Conservation (phyloP, 2,329 filamentous ascomycete genomes). For the Xylariales sp. region DNA sequence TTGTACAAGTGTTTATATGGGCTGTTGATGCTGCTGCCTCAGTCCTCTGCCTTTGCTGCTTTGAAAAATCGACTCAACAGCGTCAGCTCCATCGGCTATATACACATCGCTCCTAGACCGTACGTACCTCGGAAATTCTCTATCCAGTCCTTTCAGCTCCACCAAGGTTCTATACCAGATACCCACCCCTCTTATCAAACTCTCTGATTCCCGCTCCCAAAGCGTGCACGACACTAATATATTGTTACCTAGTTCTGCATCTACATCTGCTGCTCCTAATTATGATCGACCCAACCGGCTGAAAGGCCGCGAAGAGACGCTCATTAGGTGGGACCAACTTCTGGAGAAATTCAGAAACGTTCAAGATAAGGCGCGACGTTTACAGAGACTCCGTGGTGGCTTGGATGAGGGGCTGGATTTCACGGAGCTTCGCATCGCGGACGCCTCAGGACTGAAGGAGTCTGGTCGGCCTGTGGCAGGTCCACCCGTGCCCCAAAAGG, state of each 20-base stretch:
- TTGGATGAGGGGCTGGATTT: constrained; percentile 42
- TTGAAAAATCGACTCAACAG: constrained; percentile 95
- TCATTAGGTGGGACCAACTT: constrained; percentile 87
- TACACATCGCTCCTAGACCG: constrained; percentile 77
- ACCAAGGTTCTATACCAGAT: constrained; percentile 29
- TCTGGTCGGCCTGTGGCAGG: constrained; percentile 24
- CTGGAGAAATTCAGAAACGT: constrained; percentile 92
- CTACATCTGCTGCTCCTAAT: constrained; percentile 45
- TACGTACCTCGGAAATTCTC: constrained; percentile 54
- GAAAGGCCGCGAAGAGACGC: constrained; percentile 72
- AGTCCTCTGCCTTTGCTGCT: constrained; percentile 94
- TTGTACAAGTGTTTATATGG: constrained; percentile 98
- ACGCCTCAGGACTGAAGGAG: constrained; percentile 33
- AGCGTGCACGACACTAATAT: constrained; percentile 30
- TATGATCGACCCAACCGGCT: constrained; percentile 74
- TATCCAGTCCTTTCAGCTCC: constrained; percentile 21
- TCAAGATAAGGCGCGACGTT: constrained; percentile 77
- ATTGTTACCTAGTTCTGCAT: constrained; percentile 33
- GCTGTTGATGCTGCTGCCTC: constrained; percentile 94
- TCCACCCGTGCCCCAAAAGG: constrained; percentile 45
- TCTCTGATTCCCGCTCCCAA: constrained; percentile 20
- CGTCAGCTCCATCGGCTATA: constrained; percentile 92
- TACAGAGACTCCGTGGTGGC: constrained; percentile 55
- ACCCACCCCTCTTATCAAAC: constrained; percentile 22
- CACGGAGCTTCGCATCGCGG: constrained; percentile 36